These are phyloP conservation scores for Scopulariopsis brevicaulis DNA, from an alignment of 2,329 filamentous ascomycete species.

Conservation along the genomic window DNA sequence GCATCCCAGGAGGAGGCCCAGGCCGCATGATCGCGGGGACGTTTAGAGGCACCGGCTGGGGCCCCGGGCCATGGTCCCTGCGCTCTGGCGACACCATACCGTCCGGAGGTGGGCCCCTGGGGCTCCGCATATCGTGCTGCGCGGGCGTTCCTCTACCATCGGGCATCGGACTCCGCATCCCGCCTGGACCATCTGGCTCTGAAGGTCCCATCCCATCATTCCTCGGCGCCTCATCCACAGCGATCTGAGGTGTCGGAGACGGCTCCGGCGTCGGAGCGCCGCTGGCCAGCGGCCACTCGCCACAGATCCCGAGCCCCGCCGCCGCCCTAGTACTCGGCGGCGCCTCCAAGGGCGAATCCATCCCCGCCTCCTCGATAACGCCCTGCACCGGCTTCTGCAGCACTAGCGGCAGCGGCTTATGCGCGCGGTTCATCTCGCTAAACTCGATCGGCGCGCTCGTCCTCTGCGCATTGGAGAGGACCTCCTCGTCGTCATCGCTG, in stretches of 20 bases:
- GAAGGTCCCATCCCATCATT: neutral
- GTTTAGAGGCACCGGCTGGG: neutral
- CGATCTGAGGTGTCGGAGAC: neutral
- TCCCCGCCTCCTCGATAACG: neutral
- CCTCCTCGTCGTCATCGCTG: neutral
- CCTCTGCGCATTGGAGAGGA: neutral
- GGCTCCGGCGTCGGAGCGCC: neutral
- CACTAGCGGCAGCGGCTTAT: neutral
- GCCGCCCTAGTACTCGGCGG: neutral
- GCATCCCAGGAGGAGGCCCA: neutral
- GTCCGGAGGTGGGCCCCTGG: neutral
- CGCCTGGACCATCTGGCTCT: neutral
- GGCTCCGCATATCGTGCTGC: neutral
- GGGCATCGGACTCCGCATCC: neutral
- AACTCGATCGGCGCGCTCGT: neutral
- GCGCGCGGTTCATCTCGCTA: slow-evolving; percentile 1
- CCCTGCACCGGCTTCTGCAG: neutral
- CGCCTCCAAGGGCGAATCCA: neutral
- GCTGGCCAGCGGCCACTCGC: neutral
- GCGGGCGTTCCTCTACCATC: neutral
- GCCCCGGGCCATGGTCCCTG: neutral
- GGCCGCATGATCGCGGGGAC: neutral
- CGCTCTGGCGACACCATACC: neutral
- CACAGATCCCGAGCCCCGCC: neutral
- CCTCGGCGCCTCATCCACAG: neutral